Conservation (phyloP, 345 rosid genomes). For the Populus ilicifolia region DNA sequence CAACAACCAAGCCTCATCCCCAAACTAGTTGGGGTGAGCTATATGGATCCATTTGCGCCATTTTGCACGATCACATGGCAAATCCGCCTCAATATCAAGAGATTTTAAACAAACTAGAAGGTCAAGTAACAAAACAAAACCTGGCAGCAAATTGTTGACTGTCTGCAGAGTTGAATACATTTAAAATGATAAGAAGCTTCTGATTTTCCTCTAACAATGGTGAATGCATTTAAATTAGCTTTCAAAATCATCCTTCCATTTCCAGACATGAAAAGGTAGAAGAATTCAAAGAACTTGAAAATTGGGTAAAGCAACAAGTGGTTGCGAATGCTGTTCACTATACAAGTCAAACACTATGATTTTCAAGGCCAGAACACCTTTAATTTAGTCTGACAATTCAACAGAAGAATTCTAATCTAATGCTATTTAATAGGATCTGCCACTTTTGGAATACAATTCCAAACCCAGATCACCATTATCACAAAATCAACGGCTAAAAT, state of each 20-base stretch:
- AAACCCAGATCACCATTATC: slow-evolving; percentile 5
- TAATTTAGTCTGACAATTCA: slow-evolving; percentile 9
- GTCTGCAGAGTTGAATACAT: too few species aligned
- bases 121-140: neutral
- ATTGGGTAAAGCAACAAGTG: neutral
- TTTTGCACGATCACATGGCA: neutral
- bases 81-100: neutral
- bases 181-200: neutral
- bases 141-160: neutral
- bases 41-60: neutral
- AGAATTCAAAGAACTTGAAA: neutral
- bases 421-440: neutral
- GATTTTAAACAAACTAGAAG: neutral
- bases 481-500: neutral
- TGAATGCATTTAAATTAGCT: neutral
- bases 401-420: slow-evolving; percentile 4
- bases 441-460: slow-evolving; percentile 11
- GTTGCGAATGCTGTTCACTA: neutral
- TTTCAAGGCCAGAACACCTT: slow-evolving; percentile 18
- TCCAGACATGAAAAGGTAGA: neutral
- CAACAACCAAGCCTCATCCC: neutral
- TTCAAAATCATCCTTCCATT: neutral
- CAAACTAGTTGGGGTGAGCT: neutral
- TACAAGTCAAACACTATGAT: slow-evolving; percentile 17
- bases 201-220: neutral